Conservation (phyloP, 305 asterid species). For the Withania somnifera region DNA sequence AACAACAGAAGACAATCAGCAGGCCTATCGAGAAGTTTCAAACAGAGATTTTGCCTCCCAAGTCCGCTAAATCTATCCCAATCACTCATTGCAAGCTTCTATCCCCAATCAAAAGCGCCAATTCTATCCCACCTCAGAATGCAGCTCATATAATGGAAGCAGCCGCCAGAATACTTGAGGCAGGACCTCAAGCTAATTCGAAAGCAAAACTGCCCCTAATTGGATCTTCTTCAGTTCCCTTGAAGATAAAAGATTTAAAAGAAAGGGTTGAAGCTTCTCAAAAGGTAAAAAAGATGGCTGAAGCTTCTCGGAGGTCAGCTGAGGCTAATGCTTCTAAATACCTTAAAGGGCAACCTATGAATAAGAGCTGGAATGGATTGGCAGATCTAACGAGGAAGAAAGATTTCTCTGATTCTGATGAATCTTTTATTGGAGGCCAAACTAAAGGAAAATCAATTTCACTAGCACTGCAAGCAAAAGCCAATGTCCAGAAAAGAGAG, state of each 20-base stretch:
- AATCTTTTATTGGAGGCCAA: slow-evolving; percentile 23
- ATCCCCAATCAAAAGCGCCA: slow-evolving; percentile 61
- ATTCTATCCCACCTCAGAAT: slow-evolving; percentile 41
- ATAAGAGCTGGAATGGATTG: slow-evolving; percentile 42
- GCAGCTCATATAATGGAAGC: slow-evolving; percentile 82
- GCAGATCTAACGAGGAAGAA: slow-evolving; percentile 24
- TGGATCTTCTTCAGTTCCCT: slow-evolving; percentile 48
- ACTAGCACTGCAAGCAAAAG: slow-evolving; percentile 90
- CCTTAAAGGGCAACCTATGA: slow-evolving; percentile 33
- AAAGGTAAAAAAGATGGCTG: slow-evolving; percentile 29
- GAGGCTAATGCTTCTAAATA: slow-evolving; percentile 36
- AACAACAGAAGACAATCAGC: slow-evolving; percentile 27
- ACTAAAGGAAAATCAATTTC: slow-evolving; percentile 62
- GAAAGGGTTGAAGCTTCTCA: slow-evolving; percentile 48
- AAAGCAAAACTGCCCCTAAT: slow-evolving; percentile 30
- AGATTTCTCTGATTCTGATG: slow-evolving; percentile 33
- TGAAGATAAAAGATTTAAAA: slow-evolving; percentile 45
- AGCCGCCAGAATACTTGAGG: slow-evolving; percentile 59
- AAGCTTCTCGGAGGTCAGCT: slow-evolving; percentile 32
- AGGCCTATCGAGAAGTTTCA: slow-evolving; percentile 60
- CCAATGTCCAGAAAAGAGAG: slow-evolving; percentile 74
- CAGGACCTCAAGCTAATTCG: slow-evolving; percentile 27
- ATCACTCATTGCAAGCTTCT: slow-evolving; percentile 51
- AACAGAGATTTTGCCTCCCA: slow-evolving; percentile 66
- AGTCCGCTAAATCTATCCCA: slow-evolving; percentile 69